Evolutionary conservation across 768 basidiomycete genomes (phyloP).

Genomic region (Sporobolomyces phaffii): DNA sequence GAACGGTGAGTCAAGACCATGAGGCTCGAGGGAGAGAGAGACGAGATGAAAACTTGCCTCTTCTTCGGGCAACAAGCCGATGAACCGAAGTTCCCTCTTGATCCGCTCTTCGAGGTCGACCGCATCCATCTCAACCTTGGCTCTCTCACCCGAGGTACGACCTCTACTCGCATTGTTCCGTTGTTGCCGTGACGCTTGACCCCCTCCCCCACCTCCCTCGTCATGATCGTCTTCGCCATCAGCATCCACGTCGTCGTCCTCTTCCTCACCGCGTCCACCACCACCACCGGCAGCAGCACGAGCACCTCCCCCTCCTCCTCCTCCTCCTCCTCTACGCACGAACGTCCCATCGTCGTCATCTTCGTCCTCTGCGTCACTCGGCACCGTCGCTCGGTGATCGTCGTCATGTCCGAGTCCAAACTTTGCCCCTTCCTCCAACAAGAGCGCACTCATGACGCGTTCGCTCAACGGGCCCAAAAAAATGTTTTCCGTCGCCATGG

Average conservation of each 20-base stretch:
- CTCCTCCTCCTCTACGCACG: too few relatives aligned
- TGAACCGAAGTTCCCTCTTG: conserved; percentile 47
- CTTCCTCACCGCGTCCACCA: not conserved
- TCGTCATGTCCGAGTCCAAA: not conserved
- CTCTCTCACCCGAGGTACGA: too few relatives aligned
- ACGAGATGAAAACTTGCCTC: conserved; percentile 37
- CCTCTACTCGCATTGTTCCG: too few relatives aligned
- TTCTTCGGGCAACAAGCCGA: conserved; percentile 49
- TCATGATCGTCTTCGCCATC: not conserved
- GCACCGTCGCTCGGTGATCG: conserved; percentile 48
- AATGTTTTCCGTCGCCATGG: conserved; percentile 44
- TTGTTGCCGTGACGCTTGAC: not conserved
- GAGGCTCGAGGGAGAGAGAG: not conserved
- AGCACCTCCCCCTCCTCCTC: too few relatives aligned
- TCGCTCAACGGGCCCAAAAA: conserved; percentile 39
- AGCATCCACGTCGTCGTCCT: not conserved
- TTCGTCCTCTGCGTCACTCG: not conserved
- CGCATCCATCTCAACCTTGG: conserved; percentile 44
- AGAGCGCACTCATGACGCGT: conserved; percentile 39
- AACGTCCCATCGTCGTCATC: not conserved
- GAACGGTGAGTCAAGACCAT: too few relatives aligned
- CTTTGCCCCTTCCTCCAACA: conserved; percentile 20
- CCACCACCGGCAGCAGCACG: not conserved
- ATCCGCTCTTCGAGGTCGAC: conserved; percentile 49
- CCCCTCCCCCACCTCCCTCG: not conserved